These are phyloP conservation scores for Carex sylvatica DNA, from an alignment of 202 grass and related monocot genomes.

Conservation along the genomic window DNA sequence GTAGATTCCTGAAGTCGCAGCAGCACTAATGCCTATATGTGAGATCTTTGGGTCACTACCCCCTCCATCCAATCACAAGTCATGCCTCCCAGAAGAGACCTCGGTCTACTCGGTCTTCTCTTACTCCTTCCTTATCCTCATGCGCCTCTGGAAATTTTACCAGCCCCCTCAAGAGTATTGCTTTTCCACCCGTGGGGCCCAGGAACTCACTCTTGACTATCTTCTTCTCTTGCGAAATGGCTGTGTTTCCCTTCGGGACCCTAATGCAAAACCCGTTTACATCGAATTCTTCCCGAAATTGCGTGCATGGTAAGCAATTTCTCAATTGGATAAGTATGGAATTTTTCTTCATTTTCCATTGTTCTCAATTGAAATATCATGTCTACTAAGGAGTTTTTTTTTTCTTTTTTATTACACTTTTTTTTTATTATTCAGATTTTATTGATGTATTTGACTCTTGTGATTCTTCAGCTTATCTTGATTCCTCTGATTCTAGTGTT, in stretches of 20 bases:
- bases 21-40: slow-evolving; percentile 74
- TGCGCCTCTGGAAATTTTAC: slow-evolving; percentile 79
- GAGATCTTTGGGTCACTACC: slow-evolving; percentile 71
- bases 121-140: slow-evolving; percentile 61
- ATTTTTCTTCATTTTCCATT: no score
- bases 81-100: slow-evolving; percentile 44
- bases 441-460: no score
- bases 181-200: slow-evolving; percentile 31
- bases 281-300: slow-evolving; percentile 85
- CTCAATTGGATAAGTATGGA: no score
- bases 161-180: slow-evolving; percentile 47
- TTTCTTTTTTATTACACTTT: no score
- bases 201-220: slow-evolving; percentile 65
- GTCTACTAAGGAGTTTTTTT: no score
- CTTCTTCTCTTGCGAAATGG: slow-evolving; percentile 66
- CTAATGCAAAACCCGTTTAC: slow-evolving; percentile 52
- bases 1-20: slow-evolving; percentile 76
- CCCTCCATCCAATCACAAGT: slow-evolving; percentile 47
- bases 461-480: no score
- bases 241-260: slow-evolving; percentile 41
- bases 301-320: slow-evolving; percentile 41
- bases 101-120: slow-evolving; percentile 79
- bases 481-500: no score
- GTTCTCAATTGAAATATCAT: no score
- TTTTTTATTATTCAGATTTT: no score